A percentile compares a stretch with the other conserved stretches of the same genome.
phyloP scores from a whole-genome alignment of 352 stramenopile genomes.

The Phytophthora pini region DNA sequence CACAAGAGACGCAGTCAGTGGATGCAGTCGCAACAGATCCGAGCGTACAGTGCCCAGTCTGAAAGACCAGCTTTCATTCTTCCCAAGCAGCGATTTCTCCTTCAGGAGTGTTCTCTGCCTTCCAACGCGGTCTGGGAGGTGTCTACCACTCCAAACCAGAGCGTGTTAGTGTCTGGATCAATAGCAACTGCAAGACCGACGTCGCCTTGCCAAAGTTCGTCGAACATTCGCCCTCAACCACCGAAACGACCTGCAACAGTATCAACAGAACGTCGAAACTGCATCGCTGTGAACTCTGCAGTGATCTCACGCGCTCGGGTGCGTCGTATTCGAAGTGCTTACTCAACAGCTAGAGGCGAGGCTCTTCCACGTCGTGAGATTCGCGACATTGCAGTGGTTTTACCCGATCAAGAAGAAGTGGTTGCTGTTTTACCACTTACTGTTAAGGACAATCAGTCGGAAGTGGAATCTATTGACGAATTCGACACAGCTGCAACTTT shows the following conservation, averaged over 20 bases:
- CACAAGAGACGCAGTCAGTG: constrained; percentile 39
- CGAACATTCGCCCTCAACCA: constrained; percentile 9
- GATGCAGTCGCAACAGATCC: constrained; percentile 49
- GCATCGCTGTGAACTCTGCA: constrained; percentile 22
- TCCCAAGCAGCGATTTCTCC: constrained; percentile 31
- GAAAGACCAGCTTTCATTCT: constrained; percentile 22
- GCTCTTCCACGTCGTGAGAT: background rate
- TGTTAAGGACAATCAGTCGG: background rate
- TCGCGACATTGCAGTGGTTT: background rate
- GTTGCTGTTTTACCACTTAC: background rate
- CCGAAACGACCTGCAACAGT: constrained; percentile 20
- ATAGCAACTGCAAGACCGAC: constrained; percentile 13
- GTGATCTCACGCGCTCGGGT: constrained; percentile 30
- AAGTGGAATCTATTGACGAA: background rate
- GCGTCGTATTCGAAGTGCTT: constrained; percentile 31
- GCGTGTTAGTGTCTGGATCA: constrained; percentile 12
- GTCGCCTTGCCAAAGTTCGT: background rate
- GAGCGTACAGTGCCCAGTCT: constrained; percentile 17
- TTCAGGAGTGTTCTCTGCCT: constrained; percentile 29
- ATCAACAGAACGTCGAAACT: constrained; percentile 5
- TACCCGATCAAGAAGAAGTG: background rate
- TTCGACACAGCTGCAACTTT: background rate
- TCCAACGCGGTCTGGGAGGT: constrained; percentile 32
- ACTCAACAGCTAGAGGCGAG: constrained; percentile 6
- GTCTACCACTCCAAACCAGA: constrained; percentile 4